A percentile compares a stretch with the other conserved stretches of the same genome.
Evolutionary conservation across 371 early-diverging fungal genomes (phyloP).

Genomic region (Zopfochytrium polystomum): DNA sequence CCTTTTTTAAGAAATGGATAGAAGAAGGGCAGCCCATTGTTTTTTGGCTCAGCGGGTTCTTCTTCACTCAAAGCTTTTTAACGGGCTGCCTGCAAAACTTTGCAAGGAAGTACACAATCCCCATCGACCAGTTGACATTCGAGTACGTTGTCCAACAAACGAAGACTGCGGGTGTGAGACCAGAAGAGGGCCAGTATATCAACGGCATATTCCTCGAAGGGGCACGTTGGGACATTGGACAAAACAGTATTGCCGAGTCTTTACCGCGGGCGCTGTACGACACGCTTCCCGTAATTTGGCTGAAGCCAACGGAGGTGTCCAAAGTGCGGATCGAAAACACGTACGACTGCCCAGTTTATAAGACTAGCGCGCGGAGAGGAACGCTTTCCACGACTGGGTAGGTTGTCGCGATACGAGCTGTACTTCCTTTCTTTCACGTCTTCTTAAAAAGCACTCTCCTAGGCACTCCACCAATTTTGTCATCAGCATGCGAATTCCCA

Average conservation of each 20-base stretch:
- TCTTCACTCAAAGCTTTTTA: slow-evolving; percentile 54
- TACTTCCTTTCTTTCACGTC: not conserved
- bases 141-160: slow-evolving; percentile 46
- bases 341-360: slow-evolving; percentile 58
- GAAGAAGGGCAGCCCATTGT: slow-evolving; percentile 54
- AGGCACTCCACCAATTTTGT: slow-evolving; percentile 50
- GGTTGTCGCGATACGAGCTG: slow-evolving; percentile 1
- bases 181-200: slow-evolving; percentile 54
- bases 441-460: not conserved
- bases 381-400: slow-evolving; percentile 58
- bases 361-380: slow-evolving; percentile 53
- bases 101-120: slow-evolving; percentile 54
- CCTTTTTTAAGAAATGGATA: slow-evolving; percentile 51
- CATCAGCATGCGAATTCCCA: slow-evolving; percentile 50
- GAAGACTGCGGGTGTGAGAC: slow-evolving; percentile 49
- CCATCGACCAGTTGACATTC: slow-evolving; percentile 49
- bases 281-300: slow-evolving; percentile 50
- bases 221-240: slow-evolving; percentile 51
- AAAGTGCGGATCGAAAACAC: slow-evolving; percentile 34
- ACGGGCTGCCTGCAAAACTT: slow-evolving; percentile 56
- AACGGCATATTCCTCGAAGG: slow-evolving; percentile 54
- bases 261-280: slow-evolving; percentile 49
- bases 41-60: slow-evolving; percentile 57
- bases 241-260: slow-evolving; percentile 48
- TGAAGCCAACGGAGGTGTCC: slow-evolving; percentile 47